Evolutionary conservation across 2,329 filamentous ascomycete species (phyloP).

Genomic region (Fusarium austroafricanum): DNA sequence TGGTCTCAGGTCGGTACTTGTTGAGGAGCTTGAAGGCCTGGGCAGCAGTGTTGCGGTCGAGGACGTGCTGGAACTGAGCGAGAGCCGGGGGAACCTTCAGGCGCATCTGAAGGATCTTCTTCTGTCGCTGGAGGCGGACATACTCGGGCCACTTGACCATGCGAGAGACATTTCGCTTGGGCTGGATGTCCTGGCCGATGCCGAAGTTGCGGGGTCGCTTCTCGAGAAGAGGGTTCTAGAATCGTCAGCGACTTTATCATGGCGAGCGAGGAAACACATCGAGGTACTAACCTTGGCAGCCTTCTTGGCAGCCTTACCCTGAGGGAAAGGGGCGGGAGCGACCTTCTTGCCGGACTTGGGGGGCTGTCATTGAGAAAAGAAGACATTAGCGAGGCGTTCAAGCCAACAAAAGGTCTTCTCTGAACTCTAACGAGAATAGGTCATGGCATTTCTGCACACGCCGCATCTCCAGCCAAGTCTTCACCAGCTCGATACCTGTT

Average conservation of each 20-base stretch:
- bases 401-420: conserved; percentile 81
- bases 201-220: conserved; percentile 97
- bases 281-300: conserved; percentile 83
- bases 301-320: conserved; percentile 97
- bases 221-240: conserved; percentile 98
- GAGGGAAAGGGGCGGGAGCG: conserved; percentile 95
- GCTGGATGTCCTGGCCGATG: conserved; percentile 99
- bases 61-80: conserved; percentile 96
- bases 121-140: conserved; percentile 94
- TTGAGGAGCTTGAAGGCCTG: conserved; percentile 99
- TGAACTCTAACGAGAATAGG: conserved; percentile 89
- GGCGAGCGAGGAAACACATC: too few relatives aligned
- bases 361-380: conserved; percentile 99
- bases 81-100: conserved; percentile 98
- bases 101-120: conserved; percentile 97
- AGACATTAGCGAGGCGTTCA: conserved; percentile 92
- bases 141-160: conserved; percentile 99
- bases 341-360: conserved; percentile 98
- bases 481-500: conserved; percentile 57
- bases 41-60: conserved; percentile 95
- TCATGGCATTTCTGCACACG: conserved; percentile 66
- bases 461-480: conserved; percentile 73
- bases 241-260: neutral
- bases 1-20: conserved; percentile 99
- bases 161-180: conserved; percentile 91